These are phyloP conservation scores for Colletotrichum sp. DNA, from an alignment of 2,329 filamentous ascomycete genomes.

Conservation along the genomic window DNA sequence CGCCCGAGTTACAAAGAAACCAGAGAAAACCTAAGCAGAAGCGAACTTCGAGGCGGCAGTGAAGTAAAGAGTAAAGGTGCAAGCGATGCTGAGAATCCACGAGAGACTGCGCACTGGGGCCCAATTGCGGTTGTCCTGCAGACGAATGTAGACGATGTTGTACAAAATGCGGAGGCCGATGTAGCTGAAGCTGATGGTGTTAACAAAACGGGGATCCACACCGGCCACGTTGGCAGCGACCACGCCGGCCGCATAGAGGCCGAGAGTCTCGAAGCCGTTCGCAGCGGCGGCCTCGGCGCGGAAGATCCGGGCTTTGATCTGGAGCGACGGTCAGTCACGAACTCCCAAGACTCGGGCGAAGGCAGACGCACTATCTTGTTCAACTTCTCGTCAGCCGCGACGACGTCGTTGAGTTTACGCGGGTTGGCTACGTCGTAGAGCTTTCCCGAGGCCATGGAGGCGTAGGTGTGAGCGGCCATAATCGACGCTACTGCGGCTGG, in stretches of 20 bases:
- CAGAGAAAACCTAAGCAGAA: neutral
- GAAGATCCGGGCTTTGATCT: constrained; percentile 60
- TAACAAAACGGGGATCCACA: constrained; percentile 41
- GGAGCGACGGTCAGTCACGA: neutral
- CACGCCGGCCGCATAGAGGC: constrained; percentile 46
- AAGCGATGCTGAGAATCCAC: constrained; percentile 40
- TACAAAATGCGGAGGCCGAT: constrained; percentile 43
- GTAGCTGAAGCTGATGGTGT: constrained; percentile 44
- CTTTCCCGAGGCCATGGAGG: constrained; percentile 30
- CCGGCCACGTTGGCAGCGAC: constrained; percentile 51
- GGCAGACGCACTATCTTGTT: constrained; percentile 29
- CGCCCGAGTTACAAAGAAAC: neutral
- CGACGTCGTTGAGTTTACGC: constrained; percentile 33
- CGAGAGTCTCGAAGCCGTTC: constrained; percentile 51
- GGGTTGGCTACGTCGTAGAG: constrained; percentile 45
- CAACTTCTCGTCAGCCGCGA: constrained; percentile 35
- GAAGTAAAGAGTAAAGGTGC: constrained; percentile 43
- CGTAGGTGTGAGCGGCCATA: constrained; percentile 40
- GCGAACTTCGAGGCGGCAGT: constrained; percentile 40
- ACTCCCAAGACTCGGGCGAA: neutral
- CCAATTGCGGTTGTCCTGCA: constrained; percentile 45
- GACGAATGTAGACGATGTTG: constrained; percentile 46
- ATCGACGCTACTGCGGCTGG: constrained; percentile 42
- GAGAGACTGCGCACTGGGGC: constrained; percentile 40
- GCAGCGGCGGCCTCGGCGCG: constrained; percentile 54